Evolutionary conservation across 148 eudicot species (phyloP).

Genomic region (Vaccinium macrocarpon): DNA sequence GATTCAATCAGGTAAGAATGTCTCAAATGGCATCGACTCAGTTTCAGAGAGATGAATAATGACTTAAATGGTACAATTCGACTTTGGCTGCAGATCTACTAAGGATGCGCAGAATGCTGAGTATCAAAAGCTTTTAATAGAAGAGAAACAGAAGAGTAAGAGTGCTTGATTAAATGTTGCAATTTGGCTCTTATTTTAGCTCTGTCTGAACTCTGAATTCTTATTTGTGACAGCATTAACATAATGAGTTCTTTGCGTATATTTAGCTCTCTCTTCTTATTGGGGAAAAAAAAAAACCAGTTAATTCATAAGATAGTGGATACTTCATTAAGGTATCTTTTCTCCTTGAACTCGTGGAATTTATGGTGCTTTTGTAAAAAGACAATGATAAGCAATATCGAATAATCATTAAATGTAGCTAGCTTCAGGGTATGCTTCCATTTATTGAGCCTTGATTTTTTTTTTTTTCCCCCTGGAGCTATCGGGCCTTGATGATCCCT

Average conservation of each 20-base stretch:
- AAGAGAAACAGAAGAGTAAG: constrained; percentile 78
- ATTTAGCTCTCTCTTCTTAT: neutral
- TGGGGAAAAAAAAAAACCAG: neutral
- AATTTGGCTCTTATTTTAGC: neutral
- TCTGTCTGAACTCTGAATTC: too few relatives aligned
- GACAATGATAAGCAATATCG: neutral
- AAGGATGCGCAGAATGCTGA: constrained; percentile 46
- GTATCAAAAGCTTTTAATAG: constrained; percentile 42
- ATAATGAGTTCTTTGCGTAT: neutral
- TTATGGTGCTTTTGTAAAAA: neutral
- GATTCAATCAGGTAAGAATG: constrained; percentile 42
- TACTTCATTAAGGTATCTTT: neutral
- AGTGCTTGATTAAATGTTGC: neutral
- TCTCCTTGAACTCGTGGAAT: neutral
- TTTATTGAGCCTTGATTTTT: neutral
- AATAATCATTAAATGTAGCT: neutral
- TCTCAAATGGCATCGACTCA: neutral
- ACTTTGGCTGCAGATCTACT: constrained; percentile 45
- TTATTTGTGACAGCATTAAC: neutral
- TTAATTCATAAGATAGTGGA: neutral
- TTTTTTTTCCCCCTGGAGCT: too few relatives aligned
- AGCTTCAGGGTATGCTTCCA: neutral
- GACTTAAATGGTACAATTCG: neutral
- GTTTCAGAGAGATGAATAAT: neutral
- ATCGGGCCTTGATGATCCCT: neutral